A percentile compares a stretch with the other conserved stretches of the same genome.
Evolutionary conservation across 306 rosid genomes (phyloP).

Genomic region (Datisca glomerata): DNA sequence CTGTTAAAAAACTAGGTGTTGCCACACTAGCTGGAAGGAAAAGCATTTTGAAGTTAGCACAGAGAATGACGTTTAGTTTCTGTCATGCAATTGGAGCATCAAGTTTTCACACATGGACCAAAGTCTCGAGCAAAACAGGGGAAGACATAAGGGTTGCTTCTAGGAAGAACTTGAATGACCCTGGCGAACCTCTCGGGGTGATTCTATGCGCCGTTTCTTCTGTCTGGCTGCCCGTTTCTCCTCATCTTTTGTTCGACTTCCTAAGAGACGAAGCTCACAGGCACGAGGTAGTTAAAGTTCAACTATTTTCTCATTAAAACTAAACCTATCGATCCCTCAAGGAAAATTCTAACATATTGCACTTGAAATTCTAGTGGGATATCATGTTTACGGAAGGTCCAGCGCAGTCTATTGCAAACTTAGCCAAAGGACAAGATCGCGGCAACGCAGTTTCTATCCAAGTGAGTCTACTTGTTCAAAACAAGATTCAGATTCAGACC

Average conservation of each 20-base stretch:
- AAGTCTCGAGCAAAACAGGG: conserved; percentile 66
- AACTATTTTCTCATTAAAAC: neutral
- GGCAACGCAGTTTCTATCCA: conserved; percentile 89
- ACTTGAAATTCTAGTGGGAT: conserved; percentile 59
- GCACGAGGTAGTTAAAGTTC: conserved; percentile 47
- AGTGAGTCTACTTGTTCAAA: conserved; percentile 27
- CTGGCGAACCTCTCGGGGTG: conserved; percentile 81
- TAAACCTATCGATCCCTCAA: neutral
- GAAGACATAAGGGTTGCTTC: conserved; percentile 82
- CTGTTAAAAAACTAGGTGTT: conserved; percentile 60
- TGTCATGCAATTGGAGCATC: conserved; percentile 83
- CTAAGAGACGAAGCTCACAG: conserved; percentile 69
- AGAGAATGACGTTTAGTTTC: conserved; percentile 76
- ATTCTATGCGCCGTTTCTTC: conserved; percentile 91
- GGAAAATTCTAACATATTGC: conserved; percentile 9
- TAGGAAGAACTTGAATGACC: conserved; percentile 89
- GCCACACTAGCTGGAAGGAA: conserved; percentile 91
- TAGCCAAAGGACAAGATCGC: conserved; percentile 91
- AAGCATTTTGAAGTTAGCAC: conserved; percentile 82
- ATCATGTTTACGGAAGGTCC: conserved; percentile 62
- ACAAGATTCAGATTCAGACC: neutral
- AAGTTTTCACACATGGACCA: conserved; percentile 80
- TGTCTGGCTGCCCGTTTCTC: conserved; percentile 75
- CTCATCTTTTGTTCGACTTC: conserved; percentile 52
- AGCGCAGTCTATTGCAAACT: conserved; percentile 65